Percentiles rank a stretch among this genome's conserved stretches.
phyloP scores from a whole-genome alignment of 495 filamentous ascomycete genomes.

The Penicillium canescens region DNA sequence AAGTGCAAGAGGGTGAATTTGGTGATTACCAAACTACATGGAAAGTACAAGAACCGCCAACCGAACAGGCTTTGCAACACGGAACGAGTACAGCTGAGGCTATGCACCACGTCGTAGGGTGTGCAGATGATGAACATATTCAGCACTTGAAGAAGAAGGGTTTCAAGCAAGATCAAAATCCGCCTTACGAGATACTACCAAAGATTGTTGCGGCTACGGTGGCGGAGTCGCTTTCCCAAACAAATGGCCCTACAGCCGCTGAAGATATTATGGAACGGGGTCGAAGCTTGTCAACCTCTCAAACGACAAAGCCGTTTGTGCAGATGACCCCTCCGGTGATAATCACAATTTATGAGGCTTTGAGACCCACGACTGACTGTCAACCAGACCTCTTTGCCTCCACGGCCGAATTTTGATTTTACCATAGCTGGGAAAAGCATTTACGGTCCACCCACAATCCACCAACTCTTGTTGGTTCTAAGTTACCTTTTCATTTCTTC shows the following conservation, averaged over 20 bases:
- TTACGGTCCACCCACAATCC: background rate
- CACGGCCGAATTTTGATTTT: background rate
- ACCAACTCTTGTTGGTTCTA: slow-evolving; percentile 1
- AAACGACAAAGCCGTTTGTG: background rate
- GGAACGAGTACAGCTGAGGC: background rate
- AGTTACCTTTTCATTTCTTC: background rate
- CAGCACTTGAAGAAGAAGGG: background rate
- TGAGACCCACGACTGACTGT: background rate
- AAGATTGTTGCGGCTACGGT: background rate
- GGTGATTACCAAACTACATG: background rate
- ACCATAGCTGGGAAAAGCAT: background rate
- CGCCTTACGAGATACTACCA: background rate
- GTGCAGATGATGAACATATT: background rate
- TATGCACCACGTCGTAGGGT: background rate
- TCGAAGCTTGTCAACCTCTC: background rate
- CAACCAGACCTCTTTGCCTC: background rate
- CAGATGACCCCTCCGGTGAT: background rate
- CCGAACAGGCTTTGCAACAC: background rate
- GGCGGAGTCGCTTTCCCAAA: background rate
- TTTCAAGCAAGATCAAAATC: background rate
- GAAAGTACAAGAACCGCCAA: background rate
- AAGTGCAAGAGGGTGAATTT: background rate
- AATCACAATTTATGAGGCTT: background rate
- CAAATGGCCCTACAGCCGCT: background rate
- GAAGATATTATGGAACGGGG: background rate